Conservation (phyloP, 2,329 filamentous ascomycete genomes). For the Cercospora sp. region DNA sequence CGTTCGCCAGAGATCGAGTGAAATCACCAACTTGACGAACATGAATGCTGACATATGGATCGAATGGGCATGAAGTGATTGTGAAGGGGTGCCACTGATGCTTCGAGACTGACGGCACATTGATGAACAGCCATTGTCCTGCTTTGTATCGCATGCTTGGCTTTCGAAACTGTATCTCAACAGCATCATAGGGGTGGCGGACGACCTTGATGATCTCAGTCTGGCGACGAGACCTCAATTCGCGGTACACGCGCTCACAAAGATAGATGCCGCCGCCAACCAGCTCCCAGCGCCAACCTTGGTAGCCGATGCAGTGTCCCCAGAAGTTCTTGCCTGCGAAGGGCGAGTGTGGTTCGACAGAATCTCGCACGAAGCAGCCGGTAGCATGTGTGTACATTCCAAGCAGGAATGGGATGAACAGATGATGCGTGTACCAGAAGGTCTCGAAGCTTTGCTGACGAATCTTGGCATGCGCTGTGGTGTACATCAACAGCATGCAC, state of each 20-base stretch:
- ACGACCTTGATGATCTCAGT: constrained; percentile 93
- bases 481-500: constrained; percentile 99
- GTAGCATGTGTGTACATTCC: constrained; percentile 94
- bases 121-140: constrained; percentile 96
- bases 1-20: constrained; percentile 88
- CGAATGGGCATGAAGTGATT: constrained; percentile 96
- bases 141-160: constrained; percentile 97
- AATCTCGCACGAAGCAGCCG: constrained; percentile 94
- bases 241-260: constrained; percentile 83
- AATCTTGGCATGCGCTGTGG: constrained; percentile 88
- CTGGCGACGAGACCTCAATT: constrained; percentile 77
- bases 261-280: constrained; percentile 84
- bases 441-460: constrained; percentile 97
- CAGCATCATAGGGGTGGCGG: constrained; percentile 92
- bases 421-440: constrained; percentile 98
- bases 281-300: constrained; percentile 97
- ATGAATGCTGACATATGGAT: constrained; percentile 91
- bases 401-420: constrained; percentile 95
- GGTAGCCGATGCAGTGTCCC: constrained; percentile 90
- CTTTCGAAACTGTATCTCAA: constrained; percentile 96
- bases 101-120: constrained; percentile 82
- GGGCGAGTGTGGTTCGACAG: constrained; percentile 69
- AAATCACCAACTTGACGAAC: constrained; percentile 97
- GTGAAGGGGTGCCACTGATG: constrained; percentile 99
- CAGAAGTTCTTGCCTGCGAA: constrained; percentile 82